Base-by-base conservation (phyloP, 2,329 filamentous ascomycete species). In the Penicillium sp. region DNA sequence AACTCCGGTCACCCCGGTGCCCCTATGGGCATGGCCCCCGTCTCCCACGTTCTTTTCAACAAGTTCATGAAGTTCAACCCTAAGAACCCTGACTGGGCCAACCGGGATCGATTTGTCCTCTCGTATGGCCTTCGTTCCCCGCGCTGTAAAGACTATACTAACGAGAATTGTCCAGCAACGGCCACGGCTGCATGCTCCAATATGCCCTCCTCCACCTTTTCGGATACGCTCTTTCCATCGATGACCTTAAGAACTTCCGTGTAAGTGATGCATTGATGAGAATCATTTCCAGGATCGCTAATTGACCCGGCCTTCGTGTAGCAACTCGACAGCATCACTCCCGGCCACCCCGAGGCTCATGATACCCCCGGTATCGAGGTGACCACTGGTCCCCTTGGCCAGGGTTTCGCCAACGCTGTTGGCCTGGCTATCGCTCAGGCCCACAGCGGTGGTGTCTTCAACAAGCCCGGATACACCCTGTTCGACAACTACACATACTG, bases 11-110 rank as follows among this genome's bases (percentile, higher is more conserved):
- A 99, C 85, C 95, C 95, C 76, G 95, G 95, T 86, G 95, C 95
- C 80, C 95, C 95, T 75, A 99, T 99, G 95, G 89, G 88, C 78
- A 86, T 98, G 92, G 95, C 95, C 76, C 94, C 95, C 66, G 89
- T 93, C 76, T 90, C 95, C 81, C 95, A 98, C 86, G 92, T 98
- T 75, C 88, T 99, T 69, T 99, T 92, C 85, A 96, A 97, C 88
- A 96, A 95, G 82, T 96, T 97, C 87, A 92, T 99, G 92, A 96
- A 84, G 80, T 99, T 97, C 88, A 99, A 98, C 90, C 95, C 95
- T 75, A 96, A 97, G 90, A 97, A 97, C 88, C 92, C 95, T 73
- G 86, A 92, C 69, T 99, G 93, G 93, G 76, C 95, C 74, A 98
- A 98, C 88, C 90, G 95, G 77, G 95, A 99, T 83, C 91, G 95